Conservation (phyloP, 805 yeast species). For the Monosporozyma solicola region DNA sequence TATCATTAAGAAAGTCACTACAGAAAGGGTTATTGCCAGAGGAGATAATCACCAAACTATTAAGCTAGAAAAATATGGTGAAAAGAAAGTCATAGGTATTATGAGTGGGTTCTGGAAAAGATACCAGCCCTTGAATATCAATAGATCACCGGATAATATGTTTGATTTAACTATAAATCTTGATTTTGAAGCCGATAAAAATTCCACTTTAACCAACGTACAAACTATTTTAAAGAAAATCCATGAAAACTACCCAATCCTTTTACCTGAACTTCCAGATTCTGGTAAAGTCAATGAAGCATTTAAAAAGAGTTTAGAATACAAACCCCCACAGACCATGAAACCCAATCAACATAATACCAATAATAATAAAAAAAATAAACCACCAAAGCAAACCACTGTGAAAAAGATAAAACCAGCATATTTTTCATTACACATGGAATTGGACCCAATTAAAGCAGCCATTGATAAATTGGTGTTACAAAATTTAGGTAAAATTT, state of each 20-base stretch:
- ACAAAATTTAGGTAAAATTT: slow-evolving; percentile 1
- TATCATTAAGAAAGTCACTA: slow-evolving; percentile 45
- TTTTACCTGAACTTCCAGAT: slow-evolving; percentile 36
- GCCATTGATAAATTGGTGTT: not conserved
- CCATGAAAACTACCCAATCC: slow-evolving; percentile 34
- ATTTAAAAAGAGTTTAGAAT: slow-evolving; percentile 42
- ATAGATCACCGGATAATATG: slow-evolving; percentile 46
- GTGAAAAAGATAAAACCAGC: slow-evolving; percentile 26
- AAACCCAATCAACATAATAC: slow-evolving; percentile 27
- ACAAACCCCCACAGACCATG: slow-evolving; percentile 37
- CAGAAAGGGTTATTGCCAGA: slow-evolving; percentile 49
- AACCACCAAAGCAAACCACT: slow-evolving; percentile 6
- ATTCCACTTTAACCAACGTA: slow-evolving; percentile 44
- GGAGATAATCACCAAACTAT: slow-evolving; percentile 90
- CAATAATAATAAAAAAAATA: not conserved
- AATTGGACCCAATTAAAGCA: slow-evolving; percentile 8
- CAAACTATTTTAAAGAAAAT: slow-evolving; percentile 35
- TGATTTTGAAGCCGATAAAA: slow-evolving; percentile 30
- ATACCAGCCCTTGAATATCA: slow-evolving; percentile 49
- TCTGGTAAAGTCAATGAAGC: slow-evolving; percentile 38
- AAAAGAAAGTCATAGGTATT: slow-evolving; percentile 44
- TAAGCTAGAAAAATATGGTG: slow-evolving; percentile 40
- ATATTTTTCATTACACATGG: slow-evolving; percentile 34
- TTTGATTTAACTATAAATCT: slow-evolving; percentile 64
- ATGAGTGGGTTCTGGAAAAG: slow-evolving; percentile 67